These are phyloP conservation scores for Exserohilum turcica DNA, from an alignment of 2,329 filamentous ascomycete genomes.

Conservation along the genomic window DNA sequence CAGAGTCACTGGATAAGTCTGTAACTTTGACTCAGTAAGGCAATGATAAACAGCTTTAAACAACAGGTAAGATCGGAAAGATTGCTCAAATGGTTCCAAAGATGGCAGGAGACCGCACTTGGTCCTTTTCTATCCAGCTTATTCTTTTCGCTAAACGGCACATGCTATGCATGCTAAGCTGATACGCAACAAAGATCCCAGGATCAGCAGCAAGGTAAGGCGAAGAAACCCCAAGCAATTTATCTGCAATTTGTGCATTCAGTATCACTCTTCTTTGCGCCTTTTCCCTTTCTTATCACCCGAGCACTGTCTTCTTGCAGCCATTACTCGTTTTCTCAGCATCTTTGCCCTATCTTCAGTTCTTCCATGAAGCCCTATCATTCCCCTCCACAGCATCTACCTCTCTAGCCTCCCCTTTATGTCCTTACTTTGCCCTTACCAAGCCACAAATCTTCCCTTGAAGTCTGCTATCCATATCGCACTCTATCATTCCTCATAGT, in stretches of 20 bases:
- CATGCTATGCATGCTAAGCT: too few species aligned
- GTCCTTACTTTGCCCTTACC: neutral
- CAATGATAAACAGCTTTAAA: too few species aligned
- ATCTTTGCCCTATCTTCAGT: neutral
- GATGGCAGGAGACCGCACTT: too few species aligned
- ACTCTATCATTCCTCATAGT: conserved; percentile 8
- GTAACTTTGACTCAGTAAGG: too few species aligned
- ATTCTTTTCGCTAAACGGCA: too few species aligned
- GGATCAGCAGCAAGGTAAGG: neutral
- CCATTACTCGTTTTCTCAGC: neutral
- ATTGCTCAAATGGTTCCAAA: too few species aligned
- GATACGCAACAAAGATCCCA: too few species aligned
- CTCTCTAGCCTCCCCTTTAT: neutral
- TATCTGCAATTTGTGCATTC: too few species aligned
- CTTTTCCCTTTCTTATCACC: neutral
- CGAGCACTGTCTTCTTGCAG: neutral
- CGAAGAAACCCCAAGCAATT: neutral
- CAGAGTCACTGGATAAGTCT: too few species aligned
- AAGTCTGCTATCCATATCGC: neutral
- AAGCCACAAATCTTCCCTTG: neutral
- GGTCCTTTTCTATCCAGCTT: too few species aligned
- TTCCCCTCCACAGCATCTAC: neutral
- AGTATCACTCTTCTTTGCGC: neutral
- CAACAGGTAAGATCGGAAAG: too few species aligned
- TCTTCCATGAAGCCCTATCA: neutral